Evolutionary conservation across 1,284 basidiomycete genomes (phyloP), one percentile per base, ranked within the genome.

Genomic region (Trametes pubescens): DNA sequence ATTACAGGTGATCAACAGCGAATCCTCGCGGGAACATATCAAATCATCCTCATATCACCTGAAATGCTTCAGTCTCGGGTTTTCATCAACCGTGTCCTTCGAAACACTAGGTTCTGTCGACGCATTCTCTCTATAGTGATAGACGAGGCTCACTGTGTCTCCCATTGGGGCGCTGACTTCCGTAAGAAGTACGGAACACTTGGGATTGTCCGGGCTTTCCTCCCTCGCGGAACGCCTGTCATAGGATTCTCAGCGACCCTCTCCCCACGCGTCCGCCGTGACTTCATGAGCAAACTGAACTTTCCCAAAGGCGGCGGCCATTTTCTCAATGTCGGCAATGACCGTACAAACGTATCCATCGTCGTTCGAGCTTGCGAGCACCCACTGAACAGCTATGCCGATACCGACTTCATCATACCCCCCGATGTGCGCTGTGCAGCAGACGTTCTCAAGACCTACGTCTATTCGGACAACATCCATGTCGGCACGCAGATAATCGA

Each of bases 241-340:
- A 73, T 80, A 8, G 78, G 79, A 0, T 64, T 82, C 29, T 76
- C 80, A 0, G 80, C 80, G 8, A 81, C 80, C 0, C 73, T 83
- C 0, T 67, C 78, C 0, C 47, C 66, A 0, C 72, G 72, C 1
- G 74, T 82, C 0, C 73, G 73, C 2, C 47, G 63, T 5, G 77
- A 80, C 53, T 59, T 82, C 3, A 59, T 77, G 2, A 38, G 32
- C 0, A 78, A 77, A 55, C 76, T 81, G 0, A 75, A 78, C 35
- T 75, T 77, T 49, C 16, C 57, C 7, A 62, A 48, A 2, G 26
- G 24, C 8, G 53, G 52, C 26, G 22, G 49, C 7, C 18, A 5
- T 10, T 69, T 62, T 35, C 4, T 61, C 29, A 69, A 71, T 22
- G 38, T 74, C 2, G 80, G 79, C 8, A 82, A 82, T 62, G 77